Base-by-base conservation (phyloP, 2,329 filamentous ascomycete species). In the Ceratocystis colombiana region DNA sequence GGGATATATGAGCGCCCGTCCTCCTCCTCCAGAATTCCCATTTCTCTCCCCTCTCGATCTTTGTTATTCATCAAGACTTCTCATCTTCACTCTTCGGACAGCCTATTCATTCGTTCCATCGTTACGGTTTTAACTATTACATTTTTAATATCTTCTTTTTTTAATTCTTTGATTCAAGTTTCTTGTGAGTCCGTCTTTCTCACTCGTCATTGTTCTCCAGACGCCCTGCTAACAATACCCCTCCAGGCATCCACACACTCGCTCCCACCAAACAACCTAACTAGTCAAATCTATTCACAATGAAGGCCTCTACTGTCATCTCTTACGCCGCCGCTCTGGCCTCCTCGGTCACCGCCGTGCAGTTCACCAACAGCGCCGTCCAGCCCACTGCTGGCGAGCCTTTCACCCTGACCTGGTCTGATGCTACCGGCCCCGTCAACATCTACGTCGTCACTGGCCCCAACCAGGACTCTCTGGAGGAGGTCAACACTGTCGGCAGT, bases 401-500 rank as follows among this genome's bases (percentile, higher is more conserved):
- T 64, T 81, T 78, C 72, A 74, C 75, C 69, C 77, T 87, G 72
- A 74, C 74, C 70, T 87, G 84, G 84, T 68, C 74, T 22, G 73
- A 77, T 73, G 73, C 73, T 48, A 76, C 75, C 66, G 73, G 75
- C 50, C 75, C 75, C 68, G 76, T 84, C 72, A 77, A 76, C 70
- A 80, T 87, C 73, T 72, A 74, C 70, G 79, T 87, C 68, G 76
- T 86, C 66, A 80, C 80, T 67, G 84, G 84, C 70, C 71, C 73
- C 3, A 73, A 73, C 68, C 75, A 78, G 69, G 66, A 69, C 69
- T 76, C 73, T 64, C 80, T 83, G 69, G 71, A 75, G 41, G 70
- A 76, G 66, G 69, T 78, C 48, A 71, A 76, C 55, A 70, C 74
- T 69, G 74, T 87, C 71, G 79, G 77, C 68, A 72, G 84, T 86